Percentiles rank a stretch among this genome's conserved stretches.
Conservation (phyloP, 148 eudicot species). For the Vaccinium corymbosum region DNA sequence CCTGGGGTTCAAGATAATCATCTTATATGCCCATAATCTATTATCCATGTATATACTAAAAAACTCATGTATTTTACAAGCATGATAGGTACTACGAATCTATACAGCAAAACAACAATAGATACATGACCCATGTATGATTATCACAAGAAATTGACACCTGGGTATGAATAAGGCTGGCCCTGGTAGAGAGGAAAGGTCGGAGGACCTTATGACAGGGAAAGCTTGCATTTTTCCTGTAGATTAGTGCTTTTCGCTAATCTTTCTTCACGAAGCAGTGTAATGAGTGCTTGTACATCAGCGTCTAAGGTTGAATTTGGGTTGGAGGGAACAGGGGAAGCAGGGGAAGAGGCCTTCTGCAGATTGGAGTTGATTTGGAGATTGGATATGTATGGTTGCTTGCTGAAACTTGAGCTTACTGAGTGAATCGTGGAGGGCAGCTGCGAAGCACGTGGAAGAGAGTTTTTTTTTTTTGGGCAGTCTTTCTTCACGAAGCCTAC, state of each 20-base stretch:
- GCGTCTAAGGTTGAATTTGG: neutral
- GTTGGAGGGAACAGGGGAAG: neutral
- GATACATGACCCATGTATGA: neutral
- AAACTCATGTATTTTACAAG: neutral
- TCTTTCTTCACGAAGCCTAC: too few relatives aligned
- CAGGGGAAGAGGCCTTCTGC: constrained; percentile 38
- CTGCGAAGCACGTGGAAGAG: too few relatives aligned
- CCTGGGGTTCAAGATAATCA: neutral
- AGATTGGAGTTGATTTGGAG: neutral
- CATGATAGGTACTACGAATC: neutral
- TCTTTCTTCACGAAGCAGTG: neutral
- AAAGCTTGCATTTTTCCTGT: neutral
- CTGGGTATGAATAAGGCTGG: neutral
- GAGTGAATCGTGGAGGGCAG: too few relatives aligned
- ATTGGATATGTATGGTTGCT: too few relatives aligned
- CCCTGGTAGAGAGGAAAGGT: neutral
- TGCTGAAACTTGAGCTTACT: too few relatives aligned
- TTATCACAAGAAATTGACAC: neutral
- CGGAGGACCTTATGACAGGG: neutral
- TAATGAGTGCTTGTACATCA: neutral
- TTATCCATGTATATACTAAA: neutral
- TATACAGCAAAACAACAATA: neutral
- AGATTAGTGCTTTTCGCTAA: neutral
- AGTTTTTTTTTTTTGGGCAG: too few relatives aligned
- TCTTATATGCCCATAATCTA: too few relatives aligned